phyloP scores from a whole-genome alignment of 2,329 filamentous ascomycete genomes.

The Pseudocercospora fijiensis region DNA sequence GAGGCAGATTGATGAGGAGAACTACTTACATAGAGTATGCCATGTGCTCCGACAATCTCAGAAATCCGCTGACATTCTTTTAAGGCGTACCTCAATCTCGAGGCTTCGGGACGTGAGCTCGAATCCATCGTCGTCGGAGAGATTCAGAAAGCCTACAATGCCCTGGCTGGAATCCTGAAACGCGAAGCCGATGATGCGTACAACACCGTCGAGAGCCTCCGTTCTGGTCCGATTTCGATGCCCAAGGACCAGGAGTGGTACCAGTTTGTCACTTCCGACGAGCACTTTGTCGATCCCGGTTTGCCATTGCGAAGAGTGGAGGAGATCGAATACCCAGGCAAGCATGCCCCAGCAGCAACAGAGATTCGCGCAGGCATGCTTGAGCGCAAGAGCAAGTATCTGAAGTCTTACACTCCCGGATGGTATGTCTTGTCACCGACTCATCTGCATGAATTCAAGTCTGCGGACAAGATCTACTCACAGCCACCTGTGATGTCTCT shows the following conservation, averaged over 20 bases:
- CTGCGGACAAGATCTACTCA: constrained; percentile 78
- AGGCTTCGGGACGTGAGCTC: constrained; percentile 88
- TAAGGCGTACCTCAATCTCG: constrained; percentile 89
- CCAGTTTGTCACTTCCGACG: constrained; percentile 73
- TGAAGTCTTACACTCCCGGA: constrained; percentile 94
- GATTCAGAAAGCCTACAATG: constrained; percentile 96
- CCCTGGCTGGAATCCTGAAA: constrained; percentile 86
- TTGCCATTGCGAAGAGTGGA: constrained; percentile 74
- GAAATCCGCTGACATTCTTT: constrained; percentile 24
- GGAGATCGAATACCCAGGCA: constrained; percentile 87
- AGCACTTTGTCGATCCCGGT: constrained; percentile 82
- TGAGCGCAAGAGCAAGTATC: constrained; percentile 97
- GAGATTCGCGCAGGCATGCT: constrained; percentile 89
- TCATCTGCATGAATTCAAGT: constrained; percentile 98
- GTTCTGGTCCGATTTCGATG: constrained; percentile 84
- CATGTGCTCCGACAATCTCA: neutral
- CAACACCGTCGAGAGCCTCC: constrained; percentile 74
- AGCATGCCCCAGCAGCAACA: constrained; percentile 75
- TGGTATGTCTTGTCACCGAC: constrained; percentile 98
- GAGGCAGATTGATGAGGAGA: constrained; percentile 92
- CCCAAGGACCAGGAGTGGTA: constrained; percentile 92
- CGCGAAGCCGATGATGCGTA: constrained; percentile 83
- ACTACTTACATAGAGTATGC: constrained; percentile 85
- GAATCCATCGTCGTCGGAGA: constrained; percentile 96
- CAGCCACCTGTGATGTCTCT: constrained; percentile 95